A percentile compares a stretch with the other conserved stretches of the same genome.
phyloP scores from a whole-genome alignment of 768 basidiomycete genomes.

The Lactarius quietus region DNA sequence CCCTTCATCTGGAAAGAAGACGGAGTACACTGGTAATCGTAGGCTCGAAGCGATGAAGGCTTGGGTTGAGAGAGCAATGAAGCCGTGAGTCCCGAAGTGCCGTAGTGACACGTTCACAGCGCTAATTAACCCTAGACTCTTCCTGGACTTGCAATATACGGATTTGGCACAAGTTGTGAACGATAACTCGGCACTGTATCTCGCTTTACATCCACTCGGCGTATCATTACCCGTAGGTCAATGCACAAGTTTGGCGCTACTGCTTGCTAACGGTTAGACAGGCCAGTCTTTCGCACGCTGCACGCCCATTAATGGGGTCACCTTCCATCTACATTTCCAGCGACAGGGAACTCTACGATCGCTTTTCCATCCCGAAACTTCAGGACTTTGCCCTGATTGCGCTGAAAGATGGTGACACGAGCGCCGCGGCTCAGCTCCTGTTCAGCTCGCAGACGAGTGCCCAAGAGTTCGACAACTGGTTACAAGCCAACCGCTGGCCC shows the following conservation, averaged over 20 bases:
- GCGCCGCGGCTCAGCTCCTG: slow-evolving; percentile 45
- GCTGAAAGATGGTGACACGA: slow-evolving; percentile 56
- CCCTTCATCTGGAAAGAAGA: slow-evolving; percentile 44
- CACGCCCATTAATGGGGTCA: slow-evolving; percentile 47
- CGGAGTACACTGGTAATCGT: slow-evolving; percentile 74
- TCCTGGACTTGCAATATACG: slow-evolving; percentile 38
- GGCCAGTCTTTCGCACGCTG: slow-evolving; percentile 54
- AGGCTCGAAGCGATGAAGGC: slow-evolving; percentile 64
- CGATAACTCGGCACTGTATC: slow-evolving; percentile 53
- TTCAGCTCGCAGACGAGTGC: slow-evolving; percentile 22
- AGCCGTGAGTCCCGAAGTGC: slow-evolving; percentile 52
- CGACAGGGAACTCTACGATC: slow-evolving; percentile 33
- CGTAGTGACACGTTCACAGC: not conserved
- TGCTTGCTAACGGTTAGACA: slow-evolving; percentile 27
- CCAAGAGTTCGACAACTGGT: slow-evolving; percentile 42
- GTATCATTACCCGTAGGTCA: slow-evolving; percentile 36
- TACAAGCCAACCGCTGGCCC: slow-evolving; percentile 68
- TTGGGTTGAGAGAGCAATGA: slow-evolving; percentile 73
- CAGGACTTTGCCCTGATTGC: slow-evolving; percentile 63
- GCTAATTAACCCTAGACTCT: slow-evolving; percentile 29
- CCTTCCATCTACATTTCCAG: slow-evolving; percentile 46
- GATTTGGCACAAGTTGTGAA: slow-evolving; percentile 44
- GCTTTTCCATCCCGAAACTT: slow-evolving; percentile 31
- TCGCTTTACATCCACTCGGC: slow-evolving; percentile 48
- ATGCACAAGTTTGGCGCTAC: not conserved